phyloP scores from a whole-genome alignment of 202 grass and related monocot genomes.

The Miscanthus sacchariflorus region DNA sequence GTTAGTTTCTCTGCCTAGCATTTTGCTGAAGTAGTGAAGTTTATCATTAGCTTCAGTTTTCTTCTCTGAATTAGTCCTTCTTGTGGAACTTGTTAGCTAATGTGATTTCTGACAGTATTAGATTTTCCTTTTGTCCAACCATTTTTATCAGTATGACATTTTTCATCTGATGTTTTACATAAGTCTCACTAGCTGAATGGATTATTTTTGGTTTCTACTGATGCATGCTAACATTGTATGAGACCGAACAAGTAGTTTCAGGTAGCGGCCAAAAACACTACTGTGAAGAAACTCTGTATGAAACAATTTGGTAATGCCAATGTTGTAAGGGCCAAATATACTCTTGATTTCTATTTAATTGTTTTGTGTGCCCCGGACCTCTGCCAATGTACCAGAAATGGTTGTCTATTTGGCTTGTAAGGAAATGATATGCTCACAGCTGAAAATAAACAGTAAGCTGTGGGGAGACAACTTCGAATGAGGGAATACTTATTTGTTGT shows the following conservation, averaged over 20 bases:
- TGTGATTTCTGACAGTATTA: background rate
- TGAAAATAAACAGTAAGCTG: background rate
- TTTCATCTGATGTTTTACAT: background rate
- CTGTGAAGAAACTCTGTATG: background rate
- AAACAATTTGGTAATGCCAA: background rate
- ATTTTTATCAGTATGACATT: background rate
- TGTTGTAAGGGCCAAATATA: background rate
- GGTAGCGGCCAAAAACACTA: background rate
- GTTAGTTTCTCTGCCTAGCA: too few relatives aligned
- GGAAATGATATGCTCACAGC: background rate
- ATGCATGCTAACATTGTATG: background rate
- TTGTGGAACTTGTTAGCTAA: background rate
- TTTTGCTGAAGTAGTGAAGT: background rate
- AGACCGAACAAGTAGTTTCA: background rate
- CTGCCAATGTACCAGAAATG: background rate
- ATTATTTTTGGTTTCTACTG: background rate
- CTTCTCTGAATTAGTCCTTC: background rate
- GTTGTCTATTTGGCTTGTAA: background rate
- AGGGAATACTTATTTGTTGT: background rate
- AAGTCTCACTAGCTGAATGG: background rate
- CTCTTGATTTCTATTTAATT: background rate
- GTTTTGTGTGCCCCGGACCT: background rate
- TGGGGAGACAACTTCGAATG: background rate
- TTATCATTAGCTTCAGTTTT: background rate
- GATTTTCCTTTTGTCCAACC: background rate